phyloP scores from a whole-genome alignment of 2,329 filamentous ascomycete genomes.

The Exophiala aquamarina region DNA sequence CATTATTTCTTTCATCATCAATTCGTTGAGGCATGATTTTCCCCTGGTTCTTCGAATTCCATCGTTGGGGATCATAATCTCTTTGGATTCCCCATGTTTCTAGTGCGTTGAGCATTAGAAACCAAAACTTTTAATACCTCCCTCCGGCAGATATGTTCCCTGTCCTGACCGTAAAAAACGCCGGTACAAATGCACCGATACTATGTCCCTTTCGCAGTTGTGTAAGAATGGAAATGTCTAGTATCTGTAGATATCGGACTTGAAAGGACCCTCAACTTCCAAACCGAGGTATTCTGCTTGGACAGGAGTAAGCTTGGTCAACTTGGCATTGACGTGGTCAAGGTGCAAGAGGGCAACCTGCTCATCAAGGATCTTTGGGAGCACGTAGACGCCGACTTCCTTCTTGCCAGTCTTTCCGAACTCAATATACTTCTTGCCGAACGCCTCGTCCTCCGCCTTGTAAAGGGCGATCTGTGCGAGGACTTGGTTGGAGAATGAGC shows the following conservation, averaged over 20 bases:
- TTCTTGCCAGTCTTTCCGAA: constrained; percentile 93
- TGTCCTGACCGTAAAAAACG: constrained; percentile 7
- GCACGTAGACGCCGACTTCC: constrained; percentile 87
- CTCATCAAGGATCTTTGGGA: constrained; percentile 99
- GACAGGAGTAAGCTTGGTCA: constrained; percentile 77
- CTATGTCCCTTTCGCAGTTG: neutral
- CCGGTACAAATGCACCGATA: constrained; percentile 13
- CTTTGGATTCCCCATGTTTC: constrained; percentile 7
- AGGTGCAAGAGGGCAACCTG: constrained; percentile 95
- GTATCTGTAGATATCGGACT: constrained; percentile 78
- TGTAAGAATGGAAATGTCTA: constrained; percentile 15
- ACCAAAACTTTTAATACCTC: neutral
- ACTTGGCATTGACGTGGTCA: constrained; percentile 89
- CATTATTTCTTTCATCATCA: constrained; percentile 3
- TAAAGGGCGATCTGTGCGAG: constrained; percentile 98
- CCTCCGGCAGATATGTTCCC: constrained; percentile 5
- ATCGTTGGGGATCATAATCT: neutral
- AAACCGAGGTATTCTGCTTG: constrained; percentile 96
- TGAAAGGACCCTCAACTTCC: constrained; percentile 85
- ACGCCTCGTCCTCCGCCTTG: constrained; percentile 86
- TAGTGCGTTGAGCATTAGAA: constrained; percentile 31
- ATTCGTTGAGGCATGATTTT: constrained; percentile 15
- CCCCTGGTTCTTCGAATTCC: constrained; percentile 2
- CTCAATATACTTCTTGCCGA: constrained; percentile 92
- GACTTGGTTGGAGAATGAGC: constrained; percentile 99